These are phyloP conservation scores for Paramecium sexaurelia DNA, from an alignment of 73 alveolate species.

Conservation along the genomic window DNA sequence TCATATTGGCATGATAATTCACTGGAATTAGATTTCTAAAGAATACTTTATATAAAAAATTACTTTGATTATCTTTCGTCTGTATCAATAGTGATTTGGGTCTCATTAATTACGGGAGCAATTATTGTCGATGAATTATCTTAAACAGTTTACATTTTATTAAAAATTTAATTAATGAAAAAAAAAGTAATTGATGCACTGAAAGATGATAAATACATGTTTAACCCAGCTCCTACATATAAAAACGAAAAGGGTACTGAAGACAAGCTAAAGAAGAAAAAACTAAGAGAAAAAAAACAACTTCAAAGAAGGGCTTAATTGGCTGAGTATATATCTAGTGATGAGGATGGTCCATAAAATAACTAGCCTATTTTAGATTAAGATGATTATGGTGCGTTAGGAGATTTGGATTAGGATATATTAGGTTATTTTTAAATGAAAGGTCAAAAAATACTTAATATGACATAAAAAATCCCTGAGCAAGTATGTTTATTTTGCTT, in stretches of 20 bases:
- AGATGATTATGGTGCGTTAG: slow-evolving; percentile 42
- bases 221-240: slow-evolving; percentile 41
- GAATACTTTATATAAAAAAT: background rate
- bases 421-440: slow-evolving; percentile 23
- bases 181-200: slow-evolving; percentile 32
- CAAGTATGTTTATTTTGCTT: background rate
- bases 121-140: slow-evolving; percentile 10
- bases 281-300: slow-evolving; percentile 6
- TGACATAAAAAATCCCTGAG: slow-evolving; percentile 16
- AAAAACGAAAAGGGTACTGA: slow-evolving; percentile 11
- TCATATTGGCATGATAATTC: slow-evolving; percentile 12
- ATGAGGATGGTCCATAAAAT: background rate
- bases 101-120: background rate
- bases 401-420: background rate
- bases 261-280: slow-evolving; percentile 9
- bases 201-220: slow-evolving; percentile 10
- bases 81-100: background rate
- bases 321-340: slow-evolving; percentile 6
- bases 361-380: background rate
- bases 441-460: background rate
- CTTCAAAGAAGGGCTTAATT: slow-evolving; percentile 23
- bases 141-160: background rate
- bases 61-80: background rate
- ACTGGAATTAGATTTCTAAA: background rate
- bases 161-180: slow-evolving; percentile 16